These are phyloP conservation scores for Wilhelminamyces savonicus DNA, from an alignment of 805 yeast genomes.

Conservation along the genomic window DNA sequence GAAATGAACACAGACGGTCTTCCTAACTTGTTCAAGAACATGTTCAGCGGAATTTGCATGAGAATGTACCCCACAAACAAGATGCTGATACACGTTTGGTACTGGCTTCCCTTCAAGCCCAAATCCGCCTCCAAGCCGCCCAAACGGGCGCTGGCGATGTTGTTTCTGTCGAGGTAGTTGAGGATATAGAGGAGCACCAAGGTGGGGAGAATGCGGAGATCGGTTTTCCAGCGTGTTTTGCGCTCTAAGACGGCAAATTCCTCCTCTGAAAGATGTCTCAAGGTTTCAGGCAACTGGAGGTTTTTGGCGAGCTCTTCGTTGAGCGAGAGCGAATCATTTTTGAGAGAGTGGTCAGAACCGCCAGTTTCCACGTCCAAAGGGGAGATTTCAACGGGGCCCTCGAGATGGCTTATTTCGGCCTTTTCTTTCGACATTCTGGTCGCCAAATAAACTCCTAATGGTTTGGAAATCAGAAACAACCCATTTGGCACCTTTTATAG, in stretches of 20 bases:
- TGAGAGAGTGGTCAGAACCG: too few relatives aligned
- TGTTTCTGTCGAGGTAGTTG: slow-evolving; percentile 47
- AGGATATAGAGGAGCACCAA: slow-evolving; percentile 44
- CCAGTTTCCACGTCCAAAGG: too few relatives aligned
- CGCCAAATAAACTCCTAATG: too few relatives aligned
- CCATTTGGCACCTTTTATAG: too few relatives aligned
- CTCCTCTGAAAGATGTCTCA: slow-evolving; percentile 25
- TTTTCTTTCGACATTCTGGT: too few relatives aligned
- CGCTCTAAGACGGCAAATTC: slow-evolving; percentile 39
- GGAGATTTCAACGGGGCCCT: too few relatives aligned
- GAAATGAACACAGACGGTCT: slow-evolving; percentile 48
- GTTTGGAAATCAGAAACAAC: too few relatives aligned
- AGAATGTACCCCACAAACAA: slow-evolving; percentile 44
- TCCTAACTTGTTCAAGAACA: slow-evolving; percentile 40
- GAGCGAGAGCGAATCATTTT: too few relatives aligned
- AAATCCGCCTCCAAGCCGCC: slow-evolving; percentile 44
- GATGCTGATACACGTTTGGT: slow-evolving; percentile 47
- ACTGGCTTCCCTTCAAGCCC: slow-evolving; percentile 34
- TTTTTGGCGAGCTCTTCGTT: slow-evolving; percentile 3
- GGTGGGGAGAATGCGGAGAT: slow-evolving; percentile 45
- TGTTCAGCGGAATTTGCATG: slow-evolving; percentile 44
- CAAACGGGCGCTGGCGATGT: slow-evolving; percentile 48
- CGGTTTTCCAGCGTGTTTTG: slow-evolving; percentile 42
- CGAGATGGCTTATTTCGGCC: too few relatives aligned
- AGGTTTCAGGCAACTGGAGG: slow-evolving; percentile 22